Evolutionary conservation across 768 basidiomycete genomes (phyloP), one percentile per base, ranked within the genome.

Genomic region (Lactarius pseudohatsudake): DNA sequence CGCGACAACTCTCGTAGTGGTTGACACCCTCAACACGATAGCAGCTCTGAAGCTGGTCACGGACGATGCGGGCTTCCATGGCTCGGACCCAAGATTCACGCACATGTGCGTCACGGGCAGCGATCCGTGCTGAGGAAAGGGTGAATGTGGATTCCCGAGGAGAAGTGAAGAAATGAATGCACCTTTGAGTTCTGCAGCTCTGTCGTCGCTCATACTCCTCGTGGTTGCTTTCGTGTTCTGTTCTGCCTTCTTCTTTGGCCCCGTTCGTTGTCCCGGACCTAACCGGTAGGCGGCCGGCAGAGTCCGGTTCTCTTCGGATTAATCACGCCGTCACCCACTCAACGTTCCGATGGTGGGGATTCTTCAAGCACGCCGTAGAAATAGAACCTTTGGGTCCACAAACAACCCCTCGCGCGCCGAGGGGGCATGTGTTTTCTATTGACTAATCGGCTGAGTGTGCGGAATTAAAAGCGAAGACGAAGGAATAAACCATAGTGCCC

Each of bases 1-100:
- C 90, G 74, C 85, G 87, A 79, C 96, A 98, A 72, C 87, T 90
- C 77, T 95, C 90, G 67, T 92, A 86, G 73, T 92, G 87, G 78
- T 98, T 97, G 45, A 95, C 91, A 38, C 96, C 94, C 80, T 98
- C 96, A 8, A 84, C 82, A 72, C 85, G 83, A 73, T 95, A 92
- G 80, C 96, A 98, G 77, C 92, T 94, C 64, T 86, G 82, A 62
- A 98, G 85, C 76, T 96, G 92, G 65, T 92, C 90, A 67, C 87
- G 87, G 57, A 97, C 93, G 65, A 98, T 81, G 57, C 91, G 87
- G 38, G 87, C 86, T 77, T 97, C 95, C 94, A 98, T 96, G 26
- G 92, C 89, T 71, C 88, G 89, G 38, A 97, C 85, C 96, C 96
- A 98, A 59, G 92, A 91, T 79, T 98, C 95, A 60, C 91, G 87